phyloP scores from a whole-genome alignment of 306 rosid genomes.

The apple (Malus domestica) region ASM211411v1 NC_041789.1:14727001-14727500 shows the following conservation, averaged over 20 bases:
- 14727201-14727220: not conserved
- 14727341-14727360: not conserved
- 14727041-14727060: constrained; percentile 15
- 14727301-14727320: not conserved
- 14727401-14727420: not conserved
- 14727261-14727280: not conserved
- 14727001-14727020: constrained; percentile 7
- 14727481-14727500: not conserved
- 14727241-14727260: not conserved
- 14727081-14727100: not conserved
- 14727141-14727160: constrained; percentile 15
- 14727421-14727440: not conserved
- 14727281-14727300: not conserved
- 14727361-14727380: not conserved
- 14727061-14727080: constrained; percentile 20
- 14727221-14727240: too few species aligned
- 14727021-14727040: constrained; percentile 18
- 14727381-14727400: not conserved
- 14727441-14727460: not conserved
- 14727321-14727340: not conserved
- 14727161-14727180: constrained; percentile 26
- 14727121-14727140: constrained; percentile 23
- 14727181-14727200: not conserved
- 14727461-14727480: not conserved
- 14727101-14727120: constrained; percentile 16